These are phyloP conservation scores for Epithemia pelagica DNA, from an alignment of 108 stramenopile genomes.

Conservation along the genomic window DNA sequence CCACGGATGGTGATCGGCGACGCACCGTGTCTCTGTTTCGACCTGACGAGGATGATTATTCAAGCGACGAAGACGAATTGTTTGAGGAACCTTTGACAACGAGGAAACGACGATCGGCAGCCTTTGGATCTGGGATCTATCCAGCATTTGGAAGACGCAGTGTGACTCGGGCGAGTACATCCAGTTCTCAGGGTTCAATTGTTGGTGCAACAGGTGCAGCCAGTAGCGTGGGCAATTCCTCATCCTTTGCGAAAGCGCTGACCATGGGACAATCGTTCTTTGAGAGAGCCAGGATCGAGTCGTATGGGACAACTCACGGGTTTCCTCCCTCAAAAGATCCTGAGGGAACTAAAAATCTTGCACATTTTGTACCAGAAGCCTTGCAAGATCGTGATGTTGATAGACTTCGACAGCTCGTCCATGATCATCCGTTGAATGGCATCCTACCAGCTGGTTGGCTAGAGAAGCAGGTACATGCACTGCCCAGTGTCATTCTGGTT, in stretches of 20 bases:
- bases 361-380: conserved; percentile 12
- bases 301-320: conserved; percentile 47
- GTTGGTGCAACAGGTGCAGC: conserved; percentile 3
- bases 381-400: conserved; percentile 1
- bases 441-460: conserved; percentile 69
- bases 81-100: not conserved
- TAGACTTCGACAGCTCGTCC: conserved; percentile 9
- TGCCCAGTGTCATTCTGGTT: conserved; percentile 65
- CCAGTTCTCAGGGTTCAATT: not conserved
- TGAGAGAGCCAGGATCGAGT: conserved; percentile 49
- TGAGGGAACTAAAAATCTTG: conserved; percentile 35
- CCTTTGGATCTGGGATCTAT: not conserved
- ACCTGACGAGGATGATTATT: conserved; percentile 16
- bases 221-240: not conserved
- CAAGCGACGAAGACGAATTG: conserved; percentile 7
- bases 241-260: conserved; percentile 33
- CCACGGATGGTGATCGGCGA: conserved; percentile 5
- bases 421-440: conserved; percentile 43
- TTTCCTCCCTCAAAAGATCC: conserved; percentile 79
- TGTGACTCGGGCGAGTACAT: not conserved
- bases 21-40: conserved; percentile 17
- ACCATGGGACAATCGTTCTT: conserved; percentile 50
- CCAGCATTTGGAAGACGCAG: conserved; percentile 8
- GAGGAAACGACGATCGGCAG: not conserved
- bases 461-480: conserved; percentile 63